Base-by-base conservation (phyloP, 2,329 filamentous ascomycete genomes). In the Penicillium sp. region DNA sequence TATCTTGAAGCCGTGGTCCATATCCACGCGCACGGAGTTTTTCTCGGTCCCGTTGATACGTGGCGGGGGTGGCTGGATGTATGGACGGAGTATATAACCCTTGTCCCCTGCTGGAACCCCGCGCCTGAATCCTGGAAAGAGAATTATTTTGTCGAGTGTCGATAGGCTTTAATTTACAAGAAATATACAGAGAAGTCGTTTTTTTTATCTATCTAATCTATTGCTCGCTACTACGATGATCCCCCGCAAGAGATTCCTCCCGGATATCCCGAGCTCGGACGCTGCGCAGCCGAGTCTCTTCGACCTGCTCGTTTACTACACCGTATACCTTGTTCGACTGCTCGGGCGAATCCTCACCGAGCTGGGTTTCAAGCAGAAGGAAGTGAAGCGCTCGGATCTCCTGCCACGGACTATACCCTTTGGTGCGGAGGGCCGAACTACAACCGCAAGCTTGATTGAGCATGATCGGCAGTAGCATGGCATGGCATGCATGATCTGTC, bases 291-390 rank as follows among this genome's bases (percentile, higher is more conserved):
- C 35, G 35, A 41, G 2, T 41, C 11, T 41, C 35, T 48, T 48
- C 26, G 46, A 13, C 46, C n/a, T 13, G 1, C 48, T 61, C 23
- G 53, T 52, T 9, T 53, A 58, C 7, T 58, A 58, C 49, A 46
- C 48, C 48, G 52, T 41, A 5, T 13, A 41, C 35, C 8, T 41
- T 15, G 35, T 41, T 15, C 9, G 35, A 41, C 13, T 41, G 1
- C 35, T 41, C 35, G 35, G 35, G 35, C 9, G 13, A 41, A 5
- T 41, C 35, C 35, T 41, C 35, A 3, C 35, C 35, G 35, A 41
- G 11, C 13, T 41, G 5, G 35, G 35, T 2, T 9, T 41, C 35
- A 41, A 41, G 35, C 5, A 5, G 11, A 17, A 41, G 35, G 11
- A 41, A 15, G 35, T 15, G 11, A 15, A 15, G 15, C 5, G 5